Evolutionary conservation across 1,284 basidiomycete species (phyloP), one percentile per base, ranked within the genome.

Genomic region (Ustilago shanxiensis): DNA sequence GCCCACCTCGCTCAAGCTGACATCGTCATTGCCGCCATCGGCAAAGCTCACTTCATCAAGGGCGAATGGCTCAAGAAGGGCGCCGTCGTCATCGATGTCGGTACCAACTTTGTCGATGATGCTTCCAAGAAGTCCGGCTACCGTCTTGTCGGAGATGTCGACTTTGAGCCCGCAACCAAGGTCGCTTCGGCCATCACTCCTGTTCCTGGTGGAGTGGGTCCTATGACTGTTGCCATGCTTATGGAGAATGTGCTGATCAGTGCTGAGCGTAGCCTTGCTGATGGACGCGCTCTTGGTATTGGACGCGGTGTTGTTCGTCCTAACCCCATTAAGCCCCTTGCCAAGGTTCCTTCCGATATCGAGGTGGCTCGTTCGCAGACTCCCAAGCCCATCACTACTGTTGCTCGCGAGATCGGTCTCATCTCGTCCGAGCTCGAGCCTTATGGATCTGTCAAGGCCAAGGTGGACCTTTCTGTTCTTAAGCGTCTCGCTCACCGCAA

Each of bases 161-260:
- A 98, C 83, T 98, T 91, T 85, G 89, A 89, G 5, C 90, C 92
- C 14, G 96, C 94, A 35, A 88, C 90, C 55, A 86, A 89, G 63
- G 91, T 93, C 72, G 96, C 95, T 8, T 92, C 92, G 4, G 89
- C 92, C 87, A 98, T 99, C 85, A 99, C 97, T 0, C 97, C 97
- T 49, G 97, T 99, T 18, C 97, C 97, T 0, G 84, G 84, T 33
- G 97, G 97, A 76, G 97, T 99, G 61, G 97, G 97, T 24, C 97
- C 97, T 31, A 98, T 98, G 96, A 99, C 97, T 10, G 97, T 99
- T 70, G 97, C 97, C 47, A 91, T 98, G 89, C 91, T 99, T 79
- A 98, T 99, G 96, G 90, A 92, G 85, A 99, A 99, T 88, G 96
- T 96, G 0, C 89, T 95, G 77, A 88, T 89, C 74, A 93, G 94